Evolutionary conservation across 495 filamentous ascomycete species (phyloP), one percentile per base, ranked within the genome.

Genomic region (Sphaerosporella brunnea): DNA sequence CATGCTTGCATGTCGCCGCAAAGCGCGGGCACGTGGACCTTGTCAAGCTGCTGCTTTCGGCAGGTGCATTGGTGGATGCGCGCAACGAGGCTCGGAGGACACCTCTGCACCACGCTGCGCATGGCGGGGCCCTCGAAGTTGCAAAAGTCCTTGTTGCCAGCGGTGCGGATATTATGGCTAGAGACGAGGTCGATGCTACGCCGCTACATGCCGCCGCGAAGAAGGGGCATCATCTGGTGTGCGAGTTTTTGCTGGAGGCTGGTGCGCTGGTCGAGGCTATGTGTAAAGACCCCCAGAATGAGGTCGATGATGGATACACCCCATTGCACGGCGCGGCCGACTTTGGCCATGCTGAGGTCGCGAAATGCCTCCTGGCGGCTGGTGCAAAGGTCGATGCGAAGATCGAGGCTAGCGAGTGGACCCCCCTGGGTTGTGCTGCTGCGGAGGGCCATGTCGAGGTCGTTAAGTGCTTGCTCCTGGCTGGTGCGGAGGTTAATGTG

Each of bases 301-400:
- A 52, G 8, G 36, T 54, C 36, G 49, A 50, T 26, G 37, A 54
- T 13, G 53, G 45, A 13, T 43, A 47, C 40, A 62, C 56, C 2
- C 38, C 53, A 21, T 51, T 61, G n/a, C 53, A 53, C 24, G 41
- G 30, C 10, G 58, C 58, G n/a, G 49, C 48, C 13, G 30, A 39
- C 16, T 30, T 45, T 13, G 56, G 55, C 0, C 52, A 53, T 28
- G 47, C 45, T 23, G 28, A 39, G 18, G 34, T 59, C 13, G 58
- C 49, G 23, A 23, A 44, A 7, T 24, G 58, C 18, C 50, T 58
- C 23, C 19, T 61, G 5, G 50, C 46, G 25, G 49, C 39, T 8
- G 55, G 56, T 16, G 55, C 54, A 4, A 40, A 51, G 5, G 45
- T 58, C 5, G 53, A 52, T 23, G 45, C 42, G 11, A 23, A 36